Conservation (phyloP, 2,329 filamentous ascomycete genomes). For the Cercospora sp. region DNA sequence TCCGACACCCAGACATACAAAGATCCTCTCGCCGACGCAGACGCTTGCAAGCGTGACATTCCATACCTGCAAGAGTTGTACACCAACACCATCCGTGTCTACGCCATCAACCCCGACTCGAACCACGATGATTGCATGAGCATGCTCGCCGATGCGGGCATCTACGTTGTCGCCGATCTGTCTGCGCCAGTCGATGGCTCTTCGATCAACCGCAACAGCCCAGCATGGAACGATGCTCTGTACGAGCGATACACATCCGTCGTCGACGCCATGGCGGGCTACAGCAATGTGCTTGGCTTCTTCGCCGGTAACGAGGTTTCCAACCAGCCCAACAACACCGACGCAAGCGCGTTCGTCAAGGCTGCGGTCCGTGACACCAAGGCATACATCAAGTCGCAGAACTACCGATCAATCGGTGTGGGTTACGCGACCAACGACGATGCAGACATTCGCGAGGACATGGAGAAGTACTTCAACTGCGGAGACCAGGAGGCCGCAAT, state of each 20-base stretch:
- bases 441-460: conserved; percentile 72
- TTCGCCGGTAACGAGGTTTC: conserved; percentile 98
- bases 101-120: conserved; percentile 78
- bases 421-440: conserved; percentile 98
- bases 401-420: conserved; percentile 77
- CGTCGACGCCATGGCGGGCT: conserved; percentile 76
- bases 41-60: conserved; percentile 78
- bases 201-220: conserved; percentile 82
- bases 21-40: conserved; percentile 76
- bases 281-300: conserved; percentile 93
- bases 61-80: conserved; percentile 73
- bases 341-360: conserved; percentile 92
- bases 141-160: conserved; percentile 76
- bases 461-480: conserved; percentile 95
- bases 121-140: conserved; percentile 86
- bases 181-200: conserved; percentile 64
- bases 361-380: conserved; percentile 96
- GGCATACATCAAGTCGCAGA: conserved; percentile 80
- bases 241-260: conserved; percentile 81
- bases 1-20: conserved; percentile 60
- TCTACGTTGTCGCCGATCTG: conserved; percentile 93
- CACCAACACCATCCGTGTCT: conserved; percentile 93
- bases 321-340: conserved; percentile 84
- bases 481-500: conserved; percentile 67
- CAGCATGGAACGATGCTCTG: conserved; percentile 75